Evolutionary conservation across 1,139 yeast species (phyloP), one percentile per base, ranked within the genome.

Genomic region (Suhomyces wounanorum): DNA sequence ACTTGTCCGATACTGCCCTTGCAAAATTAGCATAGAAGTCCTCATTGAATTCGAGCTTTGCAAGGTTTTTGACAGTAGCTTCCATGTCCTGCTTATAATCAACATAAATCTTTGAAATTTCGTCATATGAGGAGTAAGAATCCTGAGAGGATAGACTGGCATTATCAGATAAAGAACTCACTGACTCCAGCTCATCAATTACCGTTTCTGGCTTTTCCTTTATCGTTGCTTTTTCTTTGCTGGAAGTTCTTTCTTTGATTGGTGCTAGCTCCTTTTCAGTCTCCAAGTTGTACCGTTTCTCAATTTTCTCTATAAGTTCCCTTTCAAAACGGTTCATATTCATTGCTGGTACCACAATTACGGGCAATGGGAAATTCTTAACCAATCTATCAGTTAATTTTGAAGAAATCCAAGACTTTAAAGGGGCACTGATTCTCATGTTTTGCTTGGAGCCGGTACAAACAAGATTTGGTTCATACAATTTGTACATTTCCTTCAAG

Each of bases 401-500:
- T 14, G 83, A 80, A 1, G 88, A 81, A 31, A 71, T 71, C 88
- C 89, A 84, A 9, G 85, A 78, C 48, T 79, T 73, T 18, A 83
- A 68, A 13, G 86, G 87, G 1, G 76, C 75, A 40, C 79, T 69
- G 38, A 77, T 76, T 47, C 65, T 63, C 17, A 53, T 21, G 52
- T 69, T 73, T 28, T 83, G 83, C 58, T 84, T 83, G 0, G 87
- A 73, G 8, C 89, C 83, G 1, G 82, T 75, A n/a, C 81, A 75
- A n/a, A 85, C 78, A 53, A 85, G 62, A 48, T 82, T 81, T 13
- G 95, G 94, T 51, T 77, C 79, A 61, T 87, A 84, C 30, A 85
- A 69, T 55, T 79, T 76, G 59, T 83, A 79, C 77, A 84, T 82
- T 58, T 85, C 88, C 52, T 78, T 75, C 45, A 87, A 59, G 6